Evolutionary conservation across 2,329 filamentous ascomycete species (phyloP).

Genomic region (Lizonia empirigonia): DNA sequence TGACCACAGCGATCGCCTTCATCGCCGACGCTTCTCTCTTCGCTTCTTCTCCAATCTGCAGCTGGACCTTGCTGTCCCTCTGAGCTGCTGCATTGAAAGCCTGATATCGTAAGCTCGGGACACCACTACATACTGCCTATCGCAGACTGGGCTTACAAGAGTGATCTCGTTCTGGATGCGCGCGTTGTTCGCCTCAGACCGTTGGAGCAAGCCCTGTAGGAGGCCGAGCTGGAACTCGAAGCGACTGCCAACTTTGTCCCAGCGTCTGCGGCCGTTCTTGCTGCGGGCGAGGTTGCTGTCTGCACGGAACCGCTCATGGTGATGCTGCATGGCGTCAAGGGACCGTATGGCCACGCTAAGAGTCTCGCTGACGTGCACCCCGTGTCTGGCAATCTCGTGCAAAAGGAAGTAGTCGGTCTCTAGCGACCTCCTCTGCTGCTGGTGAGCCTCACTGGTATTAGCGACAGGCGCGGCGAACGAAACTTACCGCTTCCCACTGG

Average conservation of each 20-base stretch:
- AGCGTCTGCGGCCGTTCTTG: no score
- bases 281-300: no score
- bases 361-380: conserved; percentile 22
- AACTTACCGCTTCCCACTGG: conserved; percentile 24
- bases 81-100: conserved; percentile 25
- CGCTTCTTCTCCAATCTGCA: conserved; percentile 27
- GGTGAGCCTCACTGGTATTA: neutral
- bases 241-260: no score
- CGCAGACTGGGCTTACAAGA: neutral
- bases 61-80: conserved; percentile 22
- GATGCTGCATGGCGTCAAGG: conserved; percentile 14
- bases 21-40: conserved; percentile 27
- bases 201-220: neutral
- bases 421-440: conserved; percentile 12
- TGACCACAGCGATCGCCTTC: conserved; percentile 31
- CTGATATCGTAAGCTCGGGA: conserved; percentile 13
- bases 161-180: conserved; percentile 1
- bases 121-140: neutral
- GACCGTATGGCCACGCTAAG: conserved; percentile 19
- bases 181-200: neutral
- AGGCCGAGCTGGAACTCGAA: no score
- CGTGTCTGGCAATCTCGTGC: conserved; percentile 26
- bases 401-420: conserved; percentile 20
- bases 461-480: neutral
- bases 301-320: conserved; percentile 1